These are phyloP conservation scores for Skeletonema costatum DNA, from an alignment of 108 stramenopile genomes.

Conservation along the genomic window DNA sequence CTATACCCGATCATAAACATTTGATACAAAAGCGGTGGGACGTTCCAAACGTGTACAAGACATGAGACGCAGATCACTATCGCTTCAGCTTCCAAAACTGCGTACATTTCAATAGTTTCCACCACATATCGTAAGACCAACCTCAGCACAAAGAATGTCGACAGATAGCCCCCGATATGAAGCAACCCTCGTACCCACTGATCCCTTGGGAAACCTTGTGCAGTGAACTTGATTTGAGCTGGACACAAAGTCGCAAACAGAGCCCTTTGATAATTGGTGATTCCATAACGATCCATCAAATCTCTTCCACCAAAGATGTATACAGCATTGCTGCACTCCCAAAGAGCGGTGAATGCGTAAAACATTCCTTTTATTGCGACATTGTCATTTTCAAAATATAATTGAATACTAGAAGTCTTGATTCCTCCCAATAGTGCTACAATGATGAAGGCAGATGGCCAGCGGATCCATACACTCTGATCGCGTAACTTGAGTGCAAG, in stretches of 20 bases:
- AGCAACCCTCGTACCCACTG: neutral
- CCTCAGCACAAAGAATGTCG: neutral
- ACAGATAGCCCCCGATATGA: neutral
- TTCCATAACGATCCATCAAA: neutral
- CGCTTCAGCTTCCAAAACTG: conserved; percentile 8
- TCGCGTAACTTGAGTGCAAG: neutral
- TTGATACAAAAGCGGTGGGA: conserved; percentile 8
- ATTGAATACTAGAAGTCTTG: neutral
- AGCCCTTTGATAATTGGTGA: neutral
- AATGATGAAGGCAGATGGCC: neutral
- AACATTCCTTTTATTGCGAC: conserved; percentile 7
- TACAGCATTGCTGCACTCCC: conserved; percentile 9
- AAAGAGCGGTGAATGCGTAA: conserved; percentile 3
- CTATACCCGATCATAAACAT: conserved; percentile 4
- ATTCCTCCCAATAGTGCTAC: neutral
- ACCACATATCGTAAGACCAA: neutral
- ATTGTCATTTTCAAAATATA: neutral
- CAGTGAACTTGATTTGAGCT: neutral
- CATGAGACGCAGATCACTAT: neutral
- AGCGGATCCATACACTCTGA: neutral
- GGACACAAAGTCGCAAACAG: neutral
- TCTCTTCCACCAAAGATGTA: conserved; percentile 4
- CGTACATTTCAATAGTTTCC: neutral
- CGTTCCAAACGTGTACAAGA: neutral
- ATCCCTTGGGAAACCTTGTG: neutral